Base-by-base conservation (phyloP, 139 green algal species). In the Helicosporidium sp. region DNA sequence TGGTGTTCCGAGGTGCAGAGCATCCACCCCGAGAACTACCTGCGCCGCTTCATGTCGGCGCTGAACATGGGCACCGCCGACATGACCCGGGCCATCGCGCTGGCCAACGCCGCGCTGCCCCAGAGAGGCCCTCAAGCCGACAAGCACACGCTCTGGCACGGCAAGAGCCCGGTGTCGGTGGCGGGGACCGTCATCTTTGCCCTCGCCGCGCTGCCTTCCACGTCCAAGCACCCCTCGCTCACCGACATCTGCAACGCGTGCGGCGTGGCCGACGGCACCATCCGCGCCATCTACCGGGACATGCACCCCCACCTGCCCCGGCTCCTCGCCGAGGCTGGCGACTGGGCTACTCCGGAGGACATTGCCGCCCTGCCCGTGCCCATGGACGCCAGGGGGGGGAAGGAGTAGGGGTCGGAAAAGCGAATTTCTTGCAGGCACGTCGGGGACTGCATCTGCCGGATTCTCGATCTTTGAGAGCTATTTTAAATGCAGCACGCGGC, bases 121-220 rank as follows among this genome's bases (percentile, higher is more conserved):
- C 46, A 49, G 52, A 41, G 56, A 45, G 58, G 44, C 18, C 48
- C 40, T 3, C 39, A 33, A 22, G 49, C 48, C 43, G 48, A 49
- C 12, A 41, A 54, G 22, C 46, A 55, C 41, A 56, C 59, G 29
- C 46, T 57, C 1, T 91, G 79, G 78, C 65, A 87, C 60, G 65
- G 75, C 39, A 70, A 72, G 49, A 73, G 31, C 25, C 79, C 78
- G 16, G 61, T 73, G 7, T 77, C 78, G 18, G 62, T 84, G 16
- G 79, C 76, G 4, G 77, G 66, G 3, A 73, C 66, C 18, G 64
- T 91, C 44, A 64, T 91, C 23, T 79, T 69, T 51, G 60, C 79
- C 42, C 62, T 82, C 24, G 61, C 64, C 22, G 48, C 46, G 44
- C 49, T 82, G 45, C 56, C 54, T 5, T 56, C 51, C 43, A 51